These are phyloP conservation scores for Escovopsis sp. DNA, from an alignment of 2,329 filamentous ascomycete species.

Conservation along the genomic window DNA sequence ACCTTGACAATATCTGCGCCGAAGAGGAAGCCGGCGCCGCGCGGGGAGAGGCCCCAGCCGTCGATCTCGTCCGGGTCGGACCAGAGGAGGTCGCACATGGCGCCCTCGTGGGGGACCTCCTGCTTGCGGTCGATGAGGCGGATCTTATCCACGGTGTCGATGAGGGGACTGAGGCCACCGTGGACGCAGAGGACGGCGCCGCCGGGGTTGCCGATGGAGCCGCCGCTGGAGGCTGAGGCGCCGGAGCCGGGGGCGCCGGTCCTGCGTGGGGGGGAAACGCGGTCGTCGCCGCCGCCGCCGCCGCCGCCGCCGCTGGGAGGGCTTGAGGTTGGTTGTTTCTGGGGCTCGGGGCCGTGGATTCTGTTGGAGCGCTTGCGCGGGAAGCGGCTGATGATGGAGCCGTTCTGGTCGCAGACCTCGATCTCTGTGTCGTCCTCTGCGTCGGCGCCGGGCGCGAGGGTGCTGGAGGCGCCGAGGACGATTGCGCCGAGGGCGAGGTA, in stretches of 20 bases:
- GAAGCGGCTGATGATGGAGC: slow-evolving; percentile 63
- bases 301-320: slow-evolving; percentile 10
- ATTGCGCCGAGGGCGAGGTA: slow-evolving; percentile 85
- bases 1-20: slow-evolving; percentile 89
- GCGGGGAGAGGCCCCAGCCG: slow-evolving; percentile 87
- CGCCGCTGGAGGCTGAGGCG: slow-evolving; percentile 54
- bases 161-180: slow-evolving; percentile 77
- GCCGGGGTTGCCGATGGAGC: slow-evolving; percentile 50
- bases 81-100: slow-evolving; percentile 98
- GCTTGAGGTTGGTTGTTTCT: slow-evolving; percentile 5
- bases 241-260: slow-evolving; percentile 67
- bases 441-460: slow-evolving; percentile 36
- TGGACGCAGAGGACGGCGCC: slow-evolving; percentile 92
- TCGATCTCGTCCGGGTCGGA: slow-evolving; percentile 97
- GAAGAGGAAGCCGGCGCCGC: slow-evolving; percentile 90
- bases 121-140: slow-evolving; percentile 89
- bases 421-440: slow-evolving; percentile 70
- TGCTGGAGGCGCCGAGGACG: slow-evolving; percentile 71
- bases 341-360: neutral
- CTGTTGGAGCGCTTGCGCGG: slow-evolving; percentile 29
- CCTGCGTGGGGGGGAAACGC: slow-evolving; percentile 3
- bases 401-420: slow-evolving; percentile 77
- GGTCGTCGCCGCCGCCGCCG: slow-evolving; percentile 9
- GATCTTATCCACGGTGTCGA: slow-evolving; percentile 93
- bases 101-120: slow-evolving; percentile 94